Evolutionary conservation across 192 early-diverging fungal genomes (phyloP).

Genomic region (Geranomyces michiganensis): DNA sequence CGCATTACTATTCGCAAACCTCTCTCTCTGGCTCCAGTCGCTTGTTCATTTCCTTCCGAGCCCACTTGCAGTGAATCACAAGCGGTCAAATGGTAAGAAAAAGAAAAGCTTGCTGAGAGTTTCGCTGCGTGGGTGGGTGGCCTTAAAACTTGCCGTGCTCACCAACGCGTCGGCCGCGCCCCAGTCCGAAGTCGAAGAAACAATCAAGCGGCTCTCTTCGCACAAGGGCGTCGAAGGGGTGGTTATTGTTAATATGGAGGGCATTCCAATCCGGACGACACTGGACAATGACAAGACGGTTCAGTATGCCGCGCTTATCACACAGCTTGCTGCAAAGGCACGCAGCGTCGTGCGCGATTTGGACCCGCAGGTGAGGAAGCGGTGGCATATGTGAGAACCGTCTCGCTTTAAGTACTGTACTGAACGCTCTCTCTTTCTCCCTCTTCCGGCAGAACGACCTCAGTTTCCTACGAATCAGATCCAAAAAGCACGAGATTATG

Average conservation of each 20-base stretch:
- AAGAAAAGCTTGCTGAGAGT: no score
- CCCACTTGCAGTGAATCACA: no score
- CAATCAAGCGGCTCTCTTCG: constrained; percentile 80
- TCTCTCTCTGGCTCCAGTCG: no score
- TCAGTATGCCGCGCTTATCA: constrained; percentile 82
- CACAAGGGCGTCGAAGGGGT: constrained; percentile 89
- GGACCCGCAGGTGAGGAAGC: constrained; percentile 72
- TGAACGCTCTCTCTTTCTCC: not conserved
- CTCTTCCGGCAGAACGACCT: constrained; percentile 75
- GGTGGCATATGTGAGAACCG: not conserved
- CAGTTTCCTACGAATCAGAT: constrained; percentile 89
- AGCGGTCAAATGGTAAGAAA: no score
- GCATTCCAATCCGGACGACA: constrained; percentile 88
- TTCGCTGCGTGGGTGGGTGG: no score
- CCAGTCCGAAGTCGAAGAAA: constrained; percentile 87
- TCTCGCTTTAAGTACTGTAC: no score
- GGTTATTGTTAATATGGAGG: constrained; percentile 89
- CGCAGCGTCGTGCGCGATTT: constrained; percentile 74
- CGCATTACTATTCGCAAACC: no score
- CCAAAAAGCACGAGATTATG: constrained; percentile 97
- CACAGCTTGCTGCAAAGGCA: constrained; percentile 78
- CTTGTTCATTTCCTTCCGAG: no score
- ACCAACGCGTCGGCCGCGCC: no score
- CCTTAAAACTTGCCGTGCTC: no score
- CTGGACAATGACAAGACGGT: constrained; percentile 78